Evolutionary conservation across 257 asterid species (phyloP).

Genomic region (Marsdenia floribunda): DNA sequence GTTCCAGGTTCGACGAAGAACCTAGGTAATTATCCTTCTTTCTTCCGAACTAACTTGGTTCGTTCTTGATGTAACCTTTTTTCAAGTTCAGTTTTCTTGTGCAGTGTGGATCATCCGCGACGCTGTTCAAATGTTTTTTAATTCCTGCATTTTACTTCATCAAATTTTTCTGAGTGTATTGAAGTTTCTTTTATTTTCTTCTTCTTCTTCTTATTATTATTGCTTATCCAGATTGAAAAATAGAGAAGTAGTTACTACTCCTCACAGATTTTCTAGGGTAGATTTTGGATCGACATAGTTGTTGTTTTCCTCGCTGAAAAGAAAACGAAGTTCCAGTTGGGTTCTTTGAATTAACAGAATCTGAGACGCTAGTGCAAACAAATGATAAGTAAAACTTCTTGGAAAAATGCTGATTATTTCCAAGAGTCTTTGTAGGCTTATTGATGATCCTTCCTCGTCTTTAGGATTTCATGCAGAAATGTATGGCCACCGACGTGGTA

Average conservation of each 20-base stretch:
- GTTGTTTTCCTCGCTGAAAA: not conserved
- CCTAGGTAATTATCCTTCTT: constrained; percentile 48
- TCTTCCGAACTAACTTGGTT: not conserved
- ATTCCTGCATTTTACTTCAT: not conserved
- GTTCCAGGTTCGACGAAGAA: constrained; percentile 75
- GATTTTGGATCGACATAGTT: not conserved
- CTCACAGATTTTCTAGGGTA: not conserved
- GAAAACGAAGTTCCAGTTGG: not conserved
- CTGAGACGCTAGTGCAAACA: not conserved
- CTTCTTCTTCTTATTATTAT: too few species aligned
- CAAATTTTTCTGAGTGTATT: not conserved
- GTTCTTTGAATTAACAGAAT: not conserved
- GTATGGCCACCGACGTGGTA: too few species aligned
- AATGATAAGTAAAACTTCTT: not conserved
- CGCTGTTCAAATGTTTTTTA: not conserved
- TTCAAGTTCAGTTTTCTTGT: not conserved
- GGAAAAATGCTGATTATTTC: not conserved
- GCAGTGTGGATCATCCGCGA: not conserved
- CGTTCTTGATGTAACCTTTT: not conserved
- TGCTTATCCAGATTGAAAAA: not conserved
- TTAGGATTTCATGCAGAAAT: not conserved
- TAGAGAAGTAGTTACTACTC: not conserved
- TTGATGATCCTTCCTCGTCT: not conserved
- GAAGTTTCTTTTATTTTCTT: not conserved
- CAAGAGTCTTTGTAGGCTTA: not conserved